These are phyloP conservation scores for Scutellaria barbata DNA, from an alignment of 257 asterid species.

Conservation along the genomic window DNA sequence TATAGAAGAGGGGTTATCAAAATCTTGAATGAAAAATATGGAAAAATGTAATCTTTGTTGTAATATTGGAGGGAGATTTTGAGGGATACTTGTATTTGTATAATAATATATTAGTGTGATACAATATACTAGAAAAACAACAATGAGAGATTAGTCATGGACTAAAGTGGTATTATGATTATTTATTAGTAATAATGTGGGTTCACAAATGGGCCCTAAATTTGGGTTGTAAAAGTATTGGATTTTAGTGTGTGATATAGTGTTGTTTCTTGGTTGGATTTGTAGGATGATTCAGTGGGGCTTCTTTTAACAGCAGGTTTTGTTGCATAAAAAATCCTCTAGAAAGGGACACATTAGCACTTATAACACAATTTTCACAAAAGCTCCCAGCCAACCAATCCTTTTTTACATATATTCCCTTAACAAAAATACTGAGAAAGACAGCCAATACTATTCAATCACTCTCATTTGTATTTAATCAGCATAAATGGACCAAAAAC, in stretches of 20 bases:
- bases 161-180: background rate
- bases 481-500: too few relatives aligned
- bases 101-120: too few relatives aligned
- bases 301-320: background rate
- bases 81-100: background rate
- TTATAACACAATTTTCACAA: background rate
- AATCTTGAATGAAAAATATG: background rate
- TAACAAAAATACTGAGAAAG: background rate
- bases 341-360: slow-evolving; percentile 29
- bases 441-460: too few relatives aligned
- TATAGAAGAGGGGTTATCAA: background rate
- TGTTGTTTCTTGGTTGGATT: slow-evolving; percentile 35
- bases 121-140: background rate
- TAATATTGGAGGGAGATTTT: slow-evolving; percentile 31
- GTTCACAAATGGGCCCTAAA: slow-evolving; percentile 37
- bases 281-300: slow-evolving; percentile 15
- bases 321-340: slow-evolving; percentile 23
- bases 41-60: slow-evolving; percentile 19
- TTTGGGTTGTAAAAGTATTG: slow-evolving; percentile 44
- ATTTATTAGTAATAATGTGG: background rate
- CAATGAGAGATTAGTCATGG: background rate
- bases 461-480: too few relatives aligned
- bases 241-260: slow-evolving; percentile 39
- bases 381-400: background rate
- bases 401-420: background rate